Evolutionary conservation across 768 basidiomycete genomes (phyloP), one percentile per base, ranked within the genome.

Genomic region (Kwoniella sp.): DNA sequence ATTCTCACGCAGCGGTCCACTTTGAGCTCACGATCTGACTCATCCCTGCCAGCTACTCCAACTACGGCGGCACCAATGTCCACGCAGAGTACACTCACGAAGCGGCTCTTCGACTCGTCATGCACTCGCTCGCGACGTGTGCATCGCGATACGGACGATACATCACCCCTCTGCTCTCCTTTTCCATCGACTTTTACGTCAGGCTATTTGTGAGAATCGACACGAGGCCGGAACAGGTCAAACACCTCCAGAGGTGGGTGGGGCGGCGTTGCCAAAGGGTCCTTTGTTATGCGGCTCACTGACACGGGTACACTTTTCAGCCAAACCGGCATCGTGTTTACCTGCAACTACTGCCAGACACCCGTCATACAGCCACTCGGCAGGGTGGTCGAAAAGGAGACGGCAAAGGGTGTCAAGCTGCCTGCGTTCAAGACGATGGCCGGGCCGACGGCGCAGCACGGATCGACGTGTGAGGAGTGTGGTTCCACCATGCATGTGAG

Each of bases 111-210:
- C 84, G 95, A 17, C 80, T 99, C 1, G 85, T 98, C n/a, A 79
- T 99, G 5, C 82, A 92, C 70, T 78, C 87, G 0, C 75, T 96
- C 38, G 86, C 91, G 0, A 85, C 85, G 0, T 84, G 90, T 2
- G 95, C 95, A 1, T 82, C 86, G 20, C 81, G 91, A 65, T 98
- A 98, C 67, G 93, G 95, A 3, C 84, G 90, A 33, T 87, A 85
- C 67, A 89, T 99, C 56, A 68, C 70, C 38, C 95, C 95, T 9
- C 76, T 95, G 6, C 75, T 95, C 3, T 91, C 87, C 0, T 78
- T 99, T 27, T 93, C 89, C 14, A 93, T 99, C 67, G 95, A 99
- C 65, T 99, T 98, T 73, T 99, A 99, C 71, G 84, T 95, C 22
- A 85, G 95, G 3, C 67, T 98, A 17, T 99, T 96, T 65, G 82